Evolutionary conservation across 306 rosid genomes (phyloP), one percentile per base, ranked within the genome.

Genomic region (Lupinus albus): DNA sequence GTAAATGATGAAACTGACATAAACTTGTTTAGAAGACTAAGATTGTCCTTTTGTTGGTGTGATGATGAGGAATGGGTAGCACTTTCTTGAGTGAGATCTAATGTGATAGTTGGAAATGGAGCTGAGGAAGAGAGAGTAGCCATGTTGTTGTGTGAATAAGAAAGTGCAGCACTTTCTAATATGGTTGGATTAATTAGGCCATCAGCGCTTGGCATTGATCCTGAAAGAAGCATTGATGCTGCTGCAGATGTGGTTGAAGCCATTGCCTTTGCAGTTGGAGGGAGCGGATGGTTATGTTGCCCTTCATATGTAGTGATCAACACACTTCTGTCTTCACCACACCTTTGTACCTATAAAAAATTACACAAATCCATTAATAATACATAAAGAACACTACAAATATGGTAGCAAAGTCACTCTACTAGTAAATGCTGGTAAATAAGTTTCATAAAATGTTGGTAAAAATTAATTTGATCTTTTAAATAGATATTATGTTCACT

Each of bases 291-390:
- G 70, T 77, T 89, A 76, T 89, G 96, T 2, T 83, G 86, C 0
- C 96, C 96, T 81, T 89, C 96, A 21, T 89, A 89, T 25, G 96
- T 89, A 0, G 92, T 86, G 1, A 78, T 84, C 28, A 89, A 70
- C 32, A 89, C 75, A 12, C 87, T 82, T 73, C 70, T 15, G 60
- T 89, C 96, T 61, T 82, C 92, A n/a, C 87, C 84, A 64, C 88
- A 86, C 39, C 90, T 86, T 56, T 89, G 96, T 16, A 89, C 92
- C 96, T 88, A 53, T 41, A 14, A 15, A 55, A 38, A 35, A 32
- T 6, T 25, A 35, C 60, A 39, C 44, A 3, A 52, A 20, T 28
- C 3, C 10, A 7, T 36, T 9, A 1, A 36, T 36, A 36, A 36
- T 25, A 25, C 28, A 25, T 25, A 25, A 25, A 25, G 28, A 25